These are phyloP conservation scores for Coemansia sp. DNA, from an alignment of 192 early-diverging fungal genomes.

Conservation along the genomic window DNA sequence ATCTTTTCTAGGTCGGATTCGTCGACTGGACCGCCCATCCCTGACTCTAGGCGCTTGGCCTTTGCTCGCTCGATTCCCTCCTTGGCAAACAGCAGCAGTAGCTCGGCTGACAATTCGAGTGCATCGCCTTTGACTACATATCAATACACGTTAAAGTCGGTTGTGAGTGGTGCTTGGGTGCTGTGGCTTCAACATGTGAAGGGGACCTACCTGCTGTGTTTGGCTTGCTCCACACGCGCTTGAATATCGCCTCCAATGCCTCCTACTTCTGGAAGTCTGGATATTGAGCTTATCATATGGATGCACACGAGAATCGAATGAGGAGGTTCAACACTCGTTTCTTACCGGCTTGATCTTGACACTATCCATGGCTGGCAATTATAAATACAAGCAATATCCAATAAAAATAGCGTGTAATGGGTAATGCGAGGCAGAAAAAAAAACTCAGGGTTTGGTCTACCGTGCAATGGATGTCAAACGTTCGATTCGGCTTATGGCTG, in stretches of 20 bases:
- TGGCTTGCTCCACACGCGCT: slow-evolving; percentile 35
- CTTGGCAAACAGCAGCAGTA: slow-evolving; percentile 40
- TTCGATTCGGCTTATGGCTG: slow-evolving; percentile 6
- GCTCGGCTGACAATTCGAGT: slow-evolving; percentile 30
- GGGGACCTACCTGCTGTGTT: slow-evolving; percentile 39
- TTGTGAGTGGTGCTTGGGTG: background rate
- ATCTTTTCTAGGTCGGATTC: slow-evolving; percentile 52
- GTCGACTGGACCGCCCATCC: slow-evolving; percentile 18
- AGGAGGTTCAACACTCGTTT: no score
- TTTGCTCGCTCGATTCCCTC: slow-evolving; percentile 46
- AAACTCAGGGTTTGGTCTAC: background rate
- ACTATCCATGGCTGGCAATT: slow-evolving; percentile 3
- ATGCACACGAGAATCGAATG: background rate
- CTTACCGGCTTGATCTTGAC: slow-evolving; percentile 21
- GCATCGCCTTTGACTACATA: slow-evolving; percentile 43
- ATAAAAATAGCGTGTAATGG: background rate
- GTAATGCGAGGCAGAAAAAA: background rate
- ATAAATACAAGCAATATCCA: background rate
- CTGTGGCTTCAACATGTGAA: background rate
- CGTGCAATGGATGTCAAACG: background rate
- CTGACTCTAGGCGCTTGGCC: slow-evolving; percentile 23
- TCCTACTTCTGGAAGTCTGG: slow-evolving; percentile 14
- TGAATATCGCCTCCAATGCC: slow-evolving; percentile 46
- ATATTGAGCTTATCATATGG: background rate
- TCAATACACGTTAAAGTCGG: background rate